A percentile compares a stretch with the other conserved stretches of the same genome.
Conservation (phyloP, 768 basidiomycete species). For the Trametes meyenii region DNA sequence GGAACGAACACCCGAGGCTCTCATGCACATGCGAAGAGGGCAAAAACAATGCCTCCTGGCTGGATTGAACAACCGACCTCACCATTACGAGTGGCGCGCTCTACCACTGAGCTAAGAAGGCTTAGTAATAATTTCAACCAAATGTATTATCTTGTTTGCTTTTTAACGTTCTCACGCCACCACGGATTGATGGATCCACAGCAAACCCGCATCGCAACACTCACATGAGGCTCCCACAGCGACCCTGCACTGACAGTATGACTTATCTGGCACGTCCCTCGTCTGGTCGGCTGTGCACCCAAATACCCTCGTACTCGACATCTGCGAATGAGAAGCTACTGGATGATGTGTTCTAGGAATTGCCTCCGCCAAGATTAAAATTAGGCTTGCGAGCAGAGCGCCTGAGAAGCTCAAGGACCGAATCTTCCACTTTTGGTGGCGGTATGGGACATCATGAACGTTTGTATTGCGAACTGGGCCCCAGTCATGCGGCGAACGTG, state of each 20-base stretch:
- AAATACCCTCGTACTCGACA: background rate
- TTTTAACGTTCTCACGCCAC: background rate
- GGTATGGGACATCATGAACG: constrained; percentile 1
- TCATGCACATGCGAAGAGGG: background rate
- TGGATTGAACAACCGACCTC: constrained; percentile 45
- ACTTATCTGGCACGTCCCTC: no score
- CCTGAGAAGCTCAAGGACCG: constrained; percentile 13
- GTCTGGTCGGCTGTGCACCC: background rate
- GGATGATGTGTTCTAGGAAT: background rate
- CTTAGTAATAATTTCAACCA: constrained; percentile 15
- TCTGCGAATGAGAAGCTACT: background rate
- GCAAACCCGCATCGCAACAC: background rate
- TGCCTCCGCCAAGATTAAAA: background rate
- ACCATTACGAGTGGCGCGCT: constrained; percentile 61
- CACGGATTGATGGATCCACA: background rate
- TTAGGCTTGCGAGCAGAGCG: background rate
- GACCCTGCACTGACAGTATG: background rate
- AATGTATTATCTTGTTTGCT: background rate
- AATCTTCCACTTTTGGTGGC: background rate
- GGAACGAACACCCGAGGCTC: background rate
- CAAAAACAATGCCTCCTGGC: constrained; percentile 38
- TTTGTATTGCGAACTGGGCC: background rate
- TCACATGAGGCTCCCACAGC: background rate
- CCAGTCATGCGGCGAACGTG: constrained; percentile 17
- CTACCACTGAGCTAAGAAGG: constrained; percentile 64